Conservation (phyloP, 257 asterid species). For the Buddleja alternifolia region DNA sequence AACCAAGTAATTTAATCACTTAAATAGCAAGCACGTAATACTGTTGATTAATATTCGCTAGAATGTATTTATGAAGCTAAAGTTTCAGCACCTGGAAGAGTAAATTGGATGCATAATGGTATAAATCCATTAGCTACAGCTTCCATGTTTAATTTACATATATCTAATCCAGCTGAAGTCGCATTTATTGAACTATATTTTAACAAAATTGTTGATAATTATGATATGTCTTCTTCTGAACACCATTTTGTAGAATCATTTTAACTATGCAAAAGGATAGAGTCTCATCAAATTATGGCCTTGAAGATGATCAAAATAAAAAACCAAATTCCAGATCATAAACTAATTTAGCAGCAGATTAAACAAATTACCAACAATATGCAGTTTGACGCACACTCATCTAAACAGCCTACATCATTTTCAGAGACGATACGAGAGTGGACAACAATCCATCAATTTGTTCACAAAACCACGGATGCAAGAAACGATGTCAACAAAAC, state of each 20-base stretch:
- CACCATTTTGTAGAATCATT: not conserved
- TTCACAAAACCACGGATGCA: constrained; percentile 10
- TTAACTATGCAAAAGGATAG: not conserved
- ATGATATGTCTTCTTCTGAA: not conserved
- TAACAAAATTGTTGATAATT: not conserved
- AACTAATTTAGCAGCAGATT: constrained; percentile 18
- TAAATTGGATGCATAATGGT: constrained; percentile 12
- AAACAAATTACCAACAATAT: constrained; percentile 3
- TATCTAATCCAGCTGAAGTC: constrained; percentile 25
- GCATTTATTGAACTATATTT: constrained; percentile 22
- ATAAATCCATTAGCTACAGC: constrained; percentile 15
- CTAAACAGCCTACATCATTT: constrained; percentile 12
- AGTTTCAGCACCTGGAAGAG: constrained; percentile 26
- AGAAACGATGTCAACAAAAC: constrained; percentile 8
- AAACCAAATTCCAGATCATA: constrained; percentile 13
- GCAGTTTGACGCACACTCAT: not conserved
- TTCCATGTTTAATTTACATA: constrained; percentile 8
- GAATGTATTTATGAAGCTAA: constrained; percentile 19
- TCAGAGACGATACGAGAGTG: not conserved
- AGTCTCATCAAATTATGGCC: constrained; percentile 21
- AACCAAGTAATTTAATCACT: not conserved
- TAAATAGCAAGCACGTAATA: not conserved
- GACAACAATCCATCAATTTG: not conserved
- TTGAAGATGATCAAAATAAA: not conserved
- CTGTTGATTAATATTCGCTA: constrained; percentile 9